Conservation (phyloP, 2,329 filamentous ascomycete species). For the Pleomassaria siparia region DNA sequence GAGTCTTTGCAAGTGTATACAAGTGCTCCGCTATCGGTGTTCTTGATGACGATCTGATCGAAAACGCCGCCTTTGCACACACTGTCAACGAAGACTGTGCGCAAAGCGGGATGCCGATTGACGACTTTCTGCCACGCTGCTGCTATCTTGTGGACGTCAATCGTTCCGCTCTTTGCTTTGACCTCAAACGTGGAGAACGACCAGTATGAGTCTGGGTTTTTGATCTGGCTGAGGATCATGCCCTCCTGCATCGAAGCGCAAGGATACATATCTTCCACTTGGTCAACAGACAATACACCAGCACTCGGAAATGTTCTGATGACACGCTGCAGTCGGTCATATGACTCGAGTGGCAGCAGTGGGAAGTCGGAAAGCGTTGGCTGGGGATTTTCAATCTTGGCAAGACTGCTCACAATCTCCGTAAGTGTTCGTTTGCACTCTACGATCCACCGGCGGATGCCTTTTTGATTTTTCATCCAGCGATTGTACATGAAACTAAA, state of each 20-base stretch:
- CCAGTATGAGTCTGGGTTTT: slow-evolving; percentile 32
- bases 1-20: slow-evolving; percentile 24
- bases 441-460: slow-evolving; percentile 35
- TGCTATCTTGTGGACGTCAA: slow-evolving; percentile 25
- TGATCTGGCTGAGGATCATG: slow-evolving; percentile 38
- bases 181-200: slow-evolving; percentile 33
- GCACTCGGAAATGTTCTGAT: slow-evolving; percentile 25
- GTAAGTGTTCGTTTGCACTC: slow-evolving; percentile 36
- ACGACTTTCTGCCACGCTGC: slow-evolving; percentile 37
- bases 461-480: slow-evolving; percentile 34
- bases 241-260: slow-evolving; percentile 37
- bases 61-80: slow-evolving; percentile 39
- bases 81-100: slow-evolving; percentile 38
- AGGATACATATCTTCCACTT: slow-evolving; percentile 37
- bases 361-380: slow-evolving; percentile 39
- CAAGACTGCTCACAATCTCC: slow-evolving; percentile 28
- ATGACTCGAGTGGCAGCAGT: slow-evolving; percentile 33
- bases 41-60: slow-evolving; percentile 37
- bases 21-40: slow-evolving; percentile 25
- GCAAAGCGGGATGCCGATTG: slow-evolving; percentile 33
- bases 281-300: slow-evolving; percentile 23
- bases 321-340: slow-evolving; percentile 31
- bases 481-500: slow-evolving; percentile 39
- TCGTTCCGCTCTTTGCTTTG: slow-evolving; percentile 20
- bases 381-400: slow-evolving; percentile 22